Evolutionary conservation across 345 rosid species (phyloP), one percentile per base, ranked within the genome.

Genomic region (Geranium brycei): DNA sequence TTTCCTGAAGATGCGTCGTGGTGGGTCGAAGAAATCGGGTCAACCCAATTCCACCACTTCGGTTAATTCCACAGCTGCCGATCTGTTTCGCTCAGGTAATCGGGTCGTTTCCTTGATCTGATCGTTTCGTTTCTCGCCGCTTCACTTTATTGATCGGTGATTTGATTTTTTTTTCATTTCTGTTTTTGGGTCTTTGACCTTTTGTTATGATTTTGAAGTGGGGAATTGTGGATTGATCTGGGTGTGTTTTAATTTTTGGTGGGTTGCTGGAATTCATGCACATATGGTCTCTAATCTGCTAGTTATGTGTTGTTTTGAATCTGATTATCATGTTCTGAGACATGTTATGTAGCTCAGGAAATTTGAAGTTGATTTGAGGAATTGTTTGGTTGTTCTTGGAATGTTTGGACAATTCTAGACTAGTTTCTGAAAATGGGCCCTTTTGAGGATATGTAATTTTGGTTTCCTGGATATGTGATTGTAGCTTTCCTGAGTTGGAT

Each of bases 11-110:
- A 90, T 93, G 99, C 97, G 96, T 80, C 97, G 92, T 55, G 85
- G 91, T 70, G 69, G 85, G 68, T 66, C 89, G 19, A 90, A 78
- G 81, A 90, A 85, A 75, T 68, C 89, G 77, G 86, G 82, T 82
- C 89, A 89, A 84, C 70, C 90, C 59, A 82, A 76, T 79, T 88
- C 91, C 16, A 75, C 86, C 53, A 59, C 82, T 59, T 75, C 87
- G 40, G 71, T 84, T 66, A 60, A 80, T 69, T 70, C 81, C 70
- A 78, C 95, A 10, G 76, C 95, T 63, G 60, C 91, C 76, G 96
- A 90, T 90, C 96, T 87, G 81, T 87, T 86, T 70, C 96, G 99
- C 76, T 83, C 95, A 67, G 91, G 99, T 89, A 72, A 31, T 63
- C 17, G n/a, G 31, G 31, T 35, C 12, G 47, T 58, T 17, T 15